Base-by-base conservation (phyloP, 1,139 yeast species). In the Saccharomyces hybrid region DNA sequence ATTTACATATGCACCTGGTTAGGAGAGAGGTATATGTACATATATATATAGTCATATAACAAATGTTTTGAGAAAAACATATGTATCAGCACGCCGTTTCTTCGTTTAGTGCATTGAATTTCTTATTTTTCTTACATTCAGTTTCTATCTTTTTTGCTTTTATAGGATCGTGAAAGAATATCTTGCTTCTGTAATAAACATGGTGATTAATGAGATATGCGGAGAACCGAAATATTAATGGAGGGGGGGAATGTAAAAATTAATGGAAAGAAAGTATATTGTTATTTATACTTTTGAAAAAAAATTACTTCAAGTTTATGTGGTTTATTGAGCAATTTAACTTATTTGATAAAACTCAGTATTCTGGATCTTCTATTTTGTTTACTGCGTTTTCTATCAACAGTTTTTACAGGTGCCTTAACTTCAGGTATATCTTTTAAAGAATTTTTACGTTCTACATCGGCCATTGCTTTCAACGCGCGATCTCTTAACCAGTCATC, bases 1-100 rank as follows among this genome's bases (percentile, higher is more conserved):
- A 65, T 86, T 86, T 71, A 95, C 59, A 73, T 85, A 65, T 53
- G 69, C 70, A 16, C 68, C 68, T 16, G 51, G 52, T 49, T 56
- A 51, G 55, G 26, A 16, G 23, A 47, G 26, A 47, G 31, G 49
- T 34, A 34, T 47, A 32, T 47, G 23, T 20, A 20, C 23, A 20
- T 20, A 20, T 20, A 20, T 3, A 20, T 20, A 20, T 20, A 20
- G 23, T 14, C 13, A 26, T 16, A 48, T 27, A 46, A 46, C 29
- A 20, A 20, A 20, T 20, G 4, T 20, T 20, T 20, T 20, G 23
- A 20, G 23, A 20, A 20, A 20, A 20, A 20, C 23, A 20, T 20
- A 20, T 3, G 23, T 20, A 20, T 20, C 4, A 20, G 23, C 23
- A 20, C 23, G 23, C 23, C 23, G 23, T 20, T 20, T 3, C 23